These are phyloP conservation scores for Mortierella sp. DNA, from an alignment of 371 early-diverging fungal genomes.

Conservation along the genomic window DNA sequence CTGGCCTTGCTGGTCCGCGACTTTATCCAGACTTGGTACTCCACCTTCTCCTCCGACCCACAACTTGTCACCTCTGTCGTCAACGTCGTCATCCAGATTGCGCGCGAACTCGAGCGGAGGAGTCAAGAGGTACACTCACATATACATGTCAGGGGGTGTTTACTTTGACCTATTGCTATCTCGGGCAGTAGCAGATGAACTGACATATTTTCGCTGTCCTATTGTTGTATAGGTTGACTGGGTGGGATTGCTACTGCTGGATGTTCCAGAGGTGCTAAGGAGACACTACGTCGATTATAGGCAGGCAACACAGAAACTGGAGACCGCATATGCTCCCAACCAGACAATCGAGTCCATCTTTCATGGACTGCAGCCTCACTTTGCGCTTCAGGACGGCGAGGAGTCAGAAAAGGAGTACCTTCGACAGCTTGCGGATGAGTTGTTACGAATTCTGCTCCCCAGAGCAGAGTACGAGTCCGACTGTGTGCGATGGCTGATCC, in stretches of 20 bases:
- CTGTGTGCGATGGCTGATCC: conserved; percentile 66
- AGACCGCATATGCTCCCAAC: conserved; percentile 67
- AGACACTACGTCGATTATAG: conserved; percentile 68
- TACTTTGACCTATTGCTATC: not conserved
- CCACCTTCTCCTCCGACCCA: conserved; percentile 65
- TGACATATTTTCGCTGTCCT: conserved; percentile 4
- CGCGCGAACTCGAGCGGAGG: conserved; percentile 65
- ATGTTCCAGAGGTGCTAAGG: conserved; percentile 65
- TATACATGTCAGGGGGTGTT: not conserved
- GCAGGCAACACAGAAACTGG: conserved; percentile 61
- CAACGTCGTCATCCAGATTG: conserved; percentile 57
- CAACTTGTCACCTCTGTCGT: conserved; percentile 65
- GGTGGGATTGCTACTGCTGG: conserved; percentile 66
- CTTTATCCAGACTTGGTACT: conserved; percentile 74
- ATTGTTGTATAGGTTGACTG: conserved; percentile 65
- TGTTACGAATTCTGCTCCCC: conserved; percentile 60
- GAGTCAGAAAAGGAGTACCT: conserved; percentile 66
- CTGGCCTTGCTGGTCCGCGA: conserved; percentile 69
- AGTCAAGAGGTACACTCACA: conserved; percentile 55
- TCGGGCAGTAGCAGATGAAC: not conserved
- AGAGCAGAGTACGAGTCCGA: conserved; percentile 64
- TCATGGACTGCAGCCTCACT: conserved; percentile 76
- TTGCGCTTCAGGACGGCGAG: conserved; percentile 63
- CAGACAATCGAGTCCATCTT: conserved; percentile 63
- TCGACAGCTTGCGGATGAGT: conserved; percentile 62